Evolutionary conservation across 331 rosid genomes (phyloP).

Genomic region (Rosa hybrid): DNA sequence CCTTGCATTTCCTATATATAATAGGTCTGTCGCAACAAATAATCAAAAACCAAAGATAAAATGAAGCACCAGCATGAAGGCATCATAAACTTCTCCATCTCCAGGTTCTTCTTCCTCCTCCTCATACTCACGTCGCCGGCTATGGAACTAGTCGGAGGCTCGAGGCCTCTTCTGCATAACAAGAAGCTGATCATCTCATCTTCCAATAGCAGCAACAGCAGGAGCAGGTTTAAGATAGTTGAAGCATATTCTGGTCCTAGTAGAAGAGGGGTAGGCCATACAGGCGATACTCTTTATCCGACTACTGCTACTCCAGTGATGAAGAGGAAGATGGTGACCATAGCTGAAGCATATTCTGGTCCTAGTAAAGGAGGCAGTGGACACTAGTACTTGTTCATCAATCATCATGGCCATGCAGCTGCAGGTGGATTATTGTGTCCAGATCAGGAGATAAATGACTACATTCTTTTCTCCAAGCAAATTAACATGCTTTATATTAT

Average conservation of each 20-base stretch:
- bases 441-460: background rate
- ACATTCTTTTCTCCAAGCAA: background rate
- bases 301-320: background rate
- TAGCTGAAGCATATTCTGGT: constrained; percentile 47
- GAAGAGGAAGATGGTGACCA: constrained; percentile 16
- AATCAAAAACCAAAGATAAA: background rate
- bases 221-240: constrained; percentile 25
- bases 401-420: background rate
- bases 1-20: constrained; percentile 5
- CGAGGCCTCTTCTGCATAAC: constrained; percentile 30
- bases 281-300: background rate
- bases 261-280: constrained; percentile 54
- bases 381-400: background rate
- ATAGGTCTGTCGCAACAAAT: background rate
- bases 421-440: background rate
- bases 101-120: constrained; percentile 16
- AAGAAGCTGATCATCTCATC: constrained; percentile 14
- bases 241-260: constrained; percentile 71
- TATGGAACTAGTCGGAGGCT: constrained; percentile 41
- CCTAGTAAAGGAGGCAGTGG: constrained; percentile 22
- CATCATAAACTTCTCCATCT: constrained; percentile 1
- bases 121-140: constrained; percentile 27
- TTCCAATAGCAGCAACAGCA: background rate
- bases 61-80: constrained; percentile 27
- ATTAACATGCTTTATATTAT: background rate